Percentiles rank a stretch among this genome's conserved stretches.
Evolutionary conservation across 148 eudicot species (phyloP).

Genomic region (Camellia japonica): DNA sequence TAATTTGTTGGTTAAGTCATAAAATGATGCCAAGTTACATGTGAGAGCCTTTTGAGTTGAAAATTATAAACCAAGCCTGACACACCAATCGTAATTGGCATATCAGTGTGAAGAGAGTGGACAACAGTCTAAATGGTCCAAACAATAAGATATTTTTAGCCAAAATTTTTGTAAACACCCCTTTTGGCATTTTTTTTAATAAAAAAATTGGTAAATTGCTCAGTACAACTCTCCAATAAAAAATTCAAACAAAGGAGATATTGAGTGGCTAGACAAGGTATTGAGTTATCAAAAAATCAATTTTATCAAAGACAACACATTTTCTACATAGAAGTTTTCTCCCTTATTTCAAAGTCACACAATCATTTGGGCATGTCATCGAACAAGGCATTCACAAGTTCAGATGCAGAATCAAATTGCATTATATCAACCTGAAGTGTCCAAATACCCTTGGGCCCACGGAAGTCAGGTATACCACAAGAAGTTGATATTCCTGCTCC

Average conservation of each 20-base stretch:
- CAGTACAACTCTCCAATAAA: neutral
- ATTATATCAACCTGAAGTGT: constrained; percentile 75
- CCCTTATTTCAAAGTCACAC: neutral
- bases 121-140: neutral
- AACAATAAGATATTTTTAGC: neutral
- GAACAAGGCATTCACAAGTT: neutral
- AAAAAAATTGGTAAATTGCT: neutral
- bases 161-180: neutral
- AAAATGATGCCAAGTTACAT: neutral
- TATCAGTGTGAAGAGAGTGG: neutral
- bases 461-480: constrained; percentile 97
- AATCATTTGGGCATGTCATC: neutral
- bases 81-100: too few species aligned
- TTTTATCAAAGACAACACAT: neutral
- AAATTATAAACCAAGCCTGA: neutral
- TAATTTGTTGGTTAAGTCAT: neutral
- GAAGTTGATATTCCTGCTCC: constrained; percentile 99
- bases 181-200: too few species aligned
- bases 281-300: neutral
- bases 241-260: too few species aligned
- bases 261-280: neutral
- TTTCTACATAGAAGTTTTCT: neutral
- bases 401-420: neutral
- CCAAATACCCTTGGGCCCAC: constrained; percentile 98
- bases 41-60: neutral